These are phyloP conservation scores for Peribolospora kevripleyi DNA, from an alignment of 768 basidiomycete genomes.

Conservation along the genomic window DNA sequence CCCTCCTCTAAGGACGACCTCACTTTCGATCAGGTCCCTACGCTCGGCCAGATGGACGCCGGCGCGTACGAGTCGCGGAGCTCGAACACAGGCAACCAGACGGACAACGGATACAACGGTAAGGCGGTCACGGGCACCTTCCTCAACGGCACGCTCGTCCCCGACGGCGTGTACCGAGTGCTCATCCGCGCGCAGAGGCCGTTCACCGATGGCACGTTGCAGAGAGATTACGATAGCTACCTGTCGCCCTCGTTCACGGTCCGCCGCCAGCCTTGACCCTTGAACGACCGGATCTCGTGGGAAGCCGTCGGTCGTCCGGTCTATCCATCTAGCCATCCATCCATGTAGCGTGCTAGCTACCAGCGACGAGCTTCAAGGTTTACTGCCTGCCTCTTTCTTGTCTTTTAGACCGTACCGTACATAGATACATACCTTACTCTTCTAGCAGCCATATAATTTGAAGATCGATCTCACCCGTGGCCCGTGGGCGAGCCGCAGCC, in stretches of 20 bases:
- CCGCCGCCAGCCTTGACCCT: neutral
- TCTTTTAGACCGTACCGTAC: too few species aligned
- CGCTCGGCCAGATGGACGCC: slow-evolving; percentile 17
- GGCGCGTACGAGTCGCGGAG: slow-evolving; percentile 8
- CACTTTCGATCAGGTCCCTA: slow-evolving; percentile 15
- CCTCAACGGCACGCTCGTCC: slow-evolving; percentile 24
- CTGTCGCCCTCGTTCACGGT: slow-evolving; percentile 7
- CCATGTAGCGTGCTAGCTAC: too few species aligned
- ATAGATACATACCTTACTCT: too few species aligned
- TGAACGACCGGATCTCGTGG: too few species aligned
- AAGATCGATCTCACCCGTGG: too few species aligned
- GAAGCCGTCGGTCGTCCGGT: too few species aligned
- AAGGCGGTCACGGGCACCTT: slow-evolving; percentile 16
- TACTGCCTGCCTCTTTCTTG: too few species aligned
- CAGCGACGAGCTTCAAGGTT: too few species aligned
- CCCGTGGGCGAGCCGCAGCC: too few species aligned
- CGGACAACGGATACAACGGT: slow-evolving; percentile 16
- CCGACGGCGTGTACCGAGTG: slow-evolving; percentile 22
- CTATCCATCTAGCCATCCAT: too few species aligned
- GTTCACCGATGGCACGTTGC: slow-evolving; percentile 5
- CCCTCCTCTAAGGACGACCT: neutral
- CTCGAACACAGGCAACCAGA: slow-evolving; percentile 1
- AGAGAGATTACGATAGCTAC: slow-evolving; percentile 11
- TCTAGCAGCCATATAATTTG: too few species aligned
- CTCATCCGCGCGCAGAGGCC: slow-evolving; percentile 10